Evolutionary conservation across 176 grass and related monocot species (phyloP).

Genomic region (Phyllostachys edulis): DNA sequence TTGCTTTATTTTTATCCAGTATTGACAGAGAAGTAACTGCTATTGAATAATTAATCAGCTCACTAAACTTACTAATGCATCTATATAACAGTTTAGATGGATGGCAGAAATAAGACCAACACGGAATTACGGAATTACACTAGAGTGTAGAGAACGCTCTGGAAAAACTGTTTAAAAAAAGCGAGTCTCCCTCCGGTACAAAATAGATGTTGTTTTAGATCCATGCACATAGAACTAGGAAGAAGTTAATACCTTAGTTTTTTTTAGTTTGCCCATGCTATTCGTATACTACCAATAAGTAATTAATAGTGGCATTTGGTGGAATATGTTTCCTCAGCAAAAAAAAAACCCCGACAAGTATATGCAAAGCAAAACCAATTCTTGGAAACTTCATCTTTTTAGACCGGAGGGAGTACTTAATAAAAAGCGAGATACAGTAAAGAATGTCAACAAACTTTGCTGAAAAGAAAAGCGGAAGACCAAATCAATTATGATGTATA

Average conservation of each 20-base stretch:
- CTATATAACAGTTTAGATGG: not conserved
- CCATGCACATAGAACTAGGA: not conserved
- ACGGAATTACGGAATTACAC: not conserved
- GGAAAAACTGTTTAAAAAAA: not conserved
- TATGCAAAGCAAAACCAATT: not conserved
- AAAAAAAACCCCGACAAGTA: not conserved
- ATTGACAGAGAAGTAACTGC: not conserved
- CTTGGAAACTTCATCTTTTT: not conserved
- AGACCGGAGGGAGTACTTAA: not conserved
- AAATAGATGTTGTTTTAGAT: not conserved
- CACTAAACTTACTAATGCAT: not conserved
- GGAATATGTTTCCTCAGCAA: not conserved
- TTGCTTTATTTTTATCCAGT: not conserved
- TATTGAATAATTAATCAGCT: not conserved
- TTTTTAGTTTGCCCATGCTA: not conserved
- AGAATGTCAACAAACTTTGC: not conserved
- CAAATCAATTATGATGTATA: not conserved
- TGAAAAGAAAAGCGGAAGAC: not conserved
- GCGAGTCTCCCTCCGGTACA: not conserved
- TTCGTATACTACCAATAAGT: not conserved
- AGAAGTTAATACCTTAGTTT: conserved; percentile 4
- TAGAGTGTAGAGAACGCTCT: not conserved
- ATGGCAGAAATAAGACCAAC: not conserved
- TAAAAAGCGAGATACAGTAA: not conserved
- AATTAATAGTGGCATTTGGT: not conserved